Base-by-base conservation (phyloP, 345 rosid species). In the Sisymbrium irio region DNA sequence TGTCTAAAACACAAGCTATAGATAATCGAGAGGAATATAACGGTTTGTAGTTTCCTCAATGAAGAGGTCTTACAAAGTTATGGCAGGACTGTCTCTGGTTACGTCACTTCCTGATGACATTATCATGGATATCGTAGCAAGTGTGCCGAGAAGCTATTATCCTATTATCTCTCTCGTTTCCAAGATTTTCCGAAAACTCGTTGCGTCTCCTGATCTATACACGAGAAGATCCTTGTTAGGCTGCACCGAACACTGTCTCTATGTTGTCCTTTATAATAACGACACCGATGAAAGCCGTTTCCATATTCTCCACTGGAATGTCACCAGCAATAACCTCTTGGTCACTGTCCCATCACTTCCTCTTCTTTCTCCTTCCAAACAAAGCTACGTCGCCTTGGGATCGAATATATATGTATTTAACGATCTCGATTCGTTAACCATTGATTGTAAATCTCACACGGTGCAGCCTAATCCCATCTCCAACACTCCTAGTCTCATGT, bases 211-310 rank as follows among this genome's bases (percentile, higher is more conserved):
- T 41, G 7, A 13, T n/a, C 44, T 39, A 39, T 39, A 39, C 17
- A 42, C 7, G 8, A 42, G 47, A 42, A 5, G 8, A 5, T 11
- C 44, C 5, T 11, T 39, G n/a, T 11, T 39, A 39, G 44, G 44
- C n/a, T 12, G 44, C n/a, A 3, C 44, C 12, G 44, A 39, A 39
- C 44, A 39, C 44, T 39, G 44, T 11, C 5, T 39, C n/a, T 39
- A 39, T 39, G 44, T 5, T 4, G 44, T 39, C 44, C 5, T 39
- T 5, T 4, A 3, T 39, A 3, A 39, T 6, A 0, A 0, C n/a
- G 5, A 0, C 1, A 3, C 44, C n/a, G 0, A 0, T 11, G 44
- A 12, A 0, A 0, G 1, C 44, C 14, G n/a, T 39, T 4, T 39
- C 5, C 12, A 3, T 39, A 11, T 39, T 39, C 44, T 39, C 44